phyloP scores from a whole-genome alignment of 148 eudicot species.

The Rhododendron ovatum region DNA sequence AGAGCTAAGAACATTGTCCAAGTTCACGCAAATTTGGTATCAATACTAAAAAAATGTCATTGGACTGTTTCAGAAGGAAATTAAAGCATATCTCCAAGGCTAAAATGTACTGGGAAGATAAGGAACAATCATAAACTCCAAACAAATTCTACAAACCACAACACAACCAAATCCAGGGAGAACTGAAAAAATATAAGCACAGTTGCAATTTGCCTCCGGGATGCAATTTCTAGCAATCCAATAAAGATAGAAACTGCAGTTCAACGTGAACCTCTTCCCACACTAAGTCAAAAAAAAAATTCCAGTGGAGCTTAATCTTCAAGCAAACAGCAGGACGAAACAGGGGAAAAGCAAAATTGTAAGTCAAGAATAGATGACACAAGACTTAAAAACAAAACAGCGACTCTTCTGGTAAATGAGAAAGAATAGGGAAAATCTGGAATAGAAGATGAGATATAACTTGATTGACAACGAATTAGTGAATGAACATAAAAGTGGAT shows the following conservation, averaged over 20 bases:
- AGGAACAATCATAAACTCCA: background rate
- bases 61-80: background rate
- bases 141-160: background rate
- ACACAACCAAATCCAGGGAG: background rate
- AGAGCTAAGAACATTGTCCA: background rate
- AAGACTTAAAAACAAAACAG: background rate
- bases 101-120: background rate
- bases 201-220: background rate
- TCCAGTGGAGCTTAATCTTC: background rate
- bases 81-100: background rate
- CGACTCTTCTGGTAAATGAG: background rate
- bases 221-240: background rate
- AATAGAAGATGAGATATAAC: conserved; percentile 4
- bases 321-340: background rate
- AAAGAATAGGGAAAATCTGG: conserved; percentile 4
- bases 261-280: background rate
- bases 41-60: background rate
- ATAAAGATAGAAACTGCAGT: background rate
- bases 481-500: conserved; percentile 38
- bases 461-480: conserved; percentile 23
- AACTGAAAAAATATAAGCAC: background rate
- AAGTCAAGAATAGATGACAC: conserved; percentile 2
- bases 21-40: background rate
- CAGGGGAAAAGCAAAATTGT: background rate
- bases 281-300: background rate